These are phyloP conservation scores for Ammopiptanthus mongolicus DNA, from an alignment of 306 rosid genomes.

Conservation along the genomic window DNA sequence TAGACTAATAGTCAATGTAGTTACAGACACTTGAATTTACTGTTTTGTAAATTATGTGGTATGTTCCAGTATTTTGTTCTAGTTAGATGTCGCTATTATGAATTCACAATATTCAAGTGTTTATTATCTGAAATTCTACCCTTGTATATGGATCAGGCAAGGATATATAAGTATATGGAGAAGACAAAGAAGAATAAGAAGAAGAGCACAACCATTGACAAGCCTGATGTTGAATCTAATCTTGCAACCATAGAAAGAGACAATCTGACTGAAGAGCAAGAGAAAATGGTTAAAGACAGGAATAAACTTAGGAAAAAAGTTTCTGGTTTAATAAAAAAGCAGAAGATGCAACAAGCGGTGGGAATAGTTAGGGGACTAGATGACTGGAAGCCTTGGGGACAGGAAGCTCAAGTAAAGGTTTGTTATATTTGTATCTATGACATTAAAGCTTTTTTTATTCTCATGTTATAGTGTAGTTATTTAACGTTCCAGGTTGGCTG, in stretches of 20 bases:
- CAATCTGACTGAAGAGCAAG: constrained; percentile 16
- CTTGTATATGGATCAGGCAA: constrained; percentile 41
- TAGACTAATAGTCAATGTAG: neutral
- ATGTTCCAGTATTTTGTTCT: neutral
- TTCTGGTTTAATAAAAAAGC: constrained; percentile 40
- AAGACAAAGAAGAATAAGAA: constrained; percentile 40
- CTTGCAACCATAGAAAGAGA: constrained; percentile 15
- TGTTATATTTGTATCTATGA: constrained; percentile 11
- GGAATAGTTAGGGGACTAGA: constrained; percentile 41
- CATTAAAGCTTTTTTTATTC: neutral
- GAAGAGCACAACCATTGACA: constrained; percentile 22
- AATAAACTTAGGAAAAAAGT: constrained; percentile 43
- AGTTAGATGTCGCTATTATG: neutral
- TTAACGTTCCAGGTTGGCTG: constrained; percentile 55
- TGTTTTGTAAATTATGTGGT: neutral
- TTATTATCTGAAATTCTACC: neutral
- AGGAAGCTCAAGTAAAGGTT: constrained; percentile 69
- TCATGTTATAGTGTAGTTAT: constrained; percentile 7
- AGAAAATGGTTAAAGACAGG: constrained; percentile 17
- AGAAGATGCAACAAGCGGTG: constrained; percentile 46
- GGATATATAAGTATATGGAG: constrained; percentile 46
- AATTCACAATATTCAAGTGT: neutral
- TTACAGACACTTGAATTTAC: neutral
- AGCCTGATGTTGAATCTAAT: constrained; percentile 28
- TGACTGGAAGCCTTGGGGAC: constrained; percentile 65